A percentile compares a stretch with the other conserved stretches of the same genome.
These are phyloP conservation scores for Aurantiochytrium sp. DNA, from an alignment of 108 stramenopile species.

Conservation along the genomic window DNA sequence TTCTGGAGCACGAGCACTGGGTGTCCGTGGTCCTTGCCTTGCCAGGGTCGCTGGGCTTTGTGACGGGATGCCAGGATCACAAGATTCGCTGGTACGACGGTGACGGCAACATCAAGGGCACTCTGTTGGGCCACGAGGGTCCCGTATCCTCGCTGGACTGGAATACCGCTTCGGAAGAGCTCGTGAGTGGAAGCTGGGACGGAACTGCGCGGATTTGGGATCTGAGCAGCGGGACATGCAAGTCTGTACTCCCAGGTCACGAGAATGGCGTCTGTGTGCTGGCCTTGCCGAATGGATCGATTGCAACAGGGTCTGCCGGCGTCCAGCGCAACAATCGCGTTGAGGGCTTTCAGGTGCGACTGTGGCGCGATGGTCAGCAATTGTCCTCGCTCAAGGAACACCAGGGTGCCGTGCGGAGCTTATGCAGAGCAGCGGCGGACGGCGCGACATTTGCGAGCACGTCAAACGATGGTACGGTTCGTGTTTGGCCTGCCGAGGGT, in stretches of 20 bases:
- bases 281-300: background rate
- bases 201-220: background rate
- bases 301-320: background rate
- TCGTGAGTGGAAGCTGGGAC: slow-evolving; percentile 10
- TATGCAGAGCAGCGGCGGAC: background rate
- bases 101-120: background rate
- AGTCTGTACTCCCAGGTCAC: background rate
- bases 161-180: background rate
- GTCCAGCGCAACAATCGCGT: background rate
- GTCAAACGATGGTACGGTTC: background rate
- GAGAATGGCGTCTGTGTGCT: slow-evolving; percentile 8
- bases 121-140: background rate
- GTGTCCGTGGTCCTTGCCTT: background rate
- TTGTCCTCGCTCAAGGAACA: background rate
- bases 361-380: background rate
- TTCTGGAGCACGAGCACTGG: slow-evolving; percentile 13
- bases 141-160: background rate
- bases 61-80: background rate
- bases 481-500: background rate
- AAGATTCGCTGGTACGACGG: slow-evolving; percentile 3
- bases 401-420: background rate
- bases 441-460: slow-evolving; percentile 6
- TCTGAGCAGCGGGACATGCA: background rate
- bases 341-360: background rate
- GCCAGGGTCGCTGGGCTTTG: background rate